phyloP scores from a whole-genome alignment of 2,329 filamentous ascomycete species.

The Xylaria sp. region DNA sequence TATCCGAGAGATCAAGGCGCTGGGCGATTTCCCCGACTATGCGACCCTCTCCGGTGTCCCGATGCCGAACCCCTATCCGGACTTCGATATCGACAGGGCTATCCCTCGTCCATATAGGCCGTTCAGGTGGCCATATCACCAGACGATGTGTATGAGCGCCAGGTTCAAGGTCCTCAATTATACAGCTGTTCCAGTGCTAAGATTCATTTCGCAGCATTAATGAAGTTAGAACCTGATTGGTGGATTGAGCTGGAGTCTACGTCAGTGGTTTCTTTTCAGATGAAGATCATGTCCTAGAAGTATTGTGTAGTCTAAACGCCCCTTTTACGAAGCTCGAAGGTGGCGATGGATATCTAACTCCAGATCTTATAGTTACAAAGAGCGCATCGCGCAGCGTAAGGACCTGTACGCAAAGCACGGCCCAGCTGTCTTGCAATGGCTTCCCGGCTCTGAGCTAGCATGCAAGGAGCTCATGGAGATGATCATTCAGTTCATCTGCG shows the following conservation, averaged over 20 bases:
- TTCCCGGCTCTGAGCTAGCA: conserved; percentile 81
- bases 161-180: background rate
- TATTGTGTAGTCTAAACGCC: background rate
- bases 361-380: conserved; percentile 60
- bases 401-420: conserved; percentile 72
- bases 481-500: conserved; percentile 80
- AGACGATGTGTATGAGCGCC: conserved; percentile 82
- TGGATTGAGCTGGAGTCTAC: conserved; percentile 85
- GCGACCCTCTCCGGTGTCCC: conserved; percentile 79
- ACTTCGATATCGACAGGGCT: conserved; percentile 77
- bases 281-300: background rate
- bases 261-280: background rate
- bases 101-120: conserved; percentile 81
- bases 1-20: conserved; percentile 71
- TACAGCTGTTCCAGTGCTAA: conserved; percentile 3
- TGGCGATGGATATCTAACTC: background rate
- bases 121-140: conserved; percentile 85
- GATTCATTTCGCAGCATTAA: conserved; percentile 66
- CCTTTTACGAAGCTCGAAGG: background rate
- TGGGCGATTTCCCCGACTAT: conserved; percentile 86
- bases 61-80: conserved; percentile 69
- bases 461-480: conserved; percentile 92
- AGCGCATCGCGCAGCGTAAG: conserved; percentile 75
- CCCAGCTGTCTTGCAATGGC: conserved; percentile 70
- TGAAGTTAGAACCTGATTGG: conserved; percentile 83